phyloP scores from a whole-genome alignment of 1,284 basidiomycete genomes.

The Coniferiporia weirii region DNA sequence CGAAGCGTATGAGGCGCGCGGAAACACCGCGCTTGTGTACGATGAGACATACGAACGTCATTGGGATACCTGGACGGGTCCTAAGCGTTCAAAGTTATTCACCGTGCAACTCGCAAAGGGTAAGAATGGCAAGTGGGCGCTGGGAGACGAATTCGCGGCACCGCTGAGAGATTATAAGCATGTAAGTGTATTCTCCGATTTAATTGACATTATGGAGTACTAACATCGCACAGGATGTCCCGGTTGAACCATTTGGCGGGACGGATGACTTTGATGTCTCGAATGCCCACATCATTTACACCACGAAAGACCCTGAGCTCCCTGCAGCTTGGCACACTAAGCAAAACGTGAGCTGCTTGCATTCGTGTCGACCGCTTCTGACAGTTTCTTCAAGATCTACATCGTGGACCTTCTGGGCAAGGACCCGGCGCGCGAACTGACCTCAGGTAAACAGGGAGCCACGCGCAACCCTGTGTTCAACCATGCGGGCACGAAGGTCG shows the following conservation, averaged over 20 bases:
- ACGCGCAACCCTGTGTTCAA: slow-evolving; percentile 68
- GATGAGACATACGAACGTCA: slow-evolving; percentile 76
- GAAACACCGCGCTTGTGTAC: slow-evolving; percentile 72
- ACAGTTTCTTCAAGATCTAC: slow-evolving; percentile 47
- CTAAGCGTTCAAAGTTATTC: slow-evolving; percentile 68
- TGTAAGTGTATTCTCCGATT: slow-evolving; percentile 36
- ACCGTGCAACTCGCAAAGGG: slow-evolving; percentile 48
- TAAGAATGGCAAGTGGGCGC: slow-evolving; percentile 44
- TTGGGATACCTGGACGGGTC: slow-evolving; percentile 85
- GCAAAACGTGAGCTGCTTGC: slow-evolving; percentile 51
- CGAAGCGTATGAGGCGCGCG: slow-evolving; percentile 64
- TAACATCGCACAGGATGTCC: slow-evolving; percentile 46
- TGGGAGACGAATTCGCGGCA: slow-evolving; percentile 50
- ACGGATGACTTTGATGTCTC: slow-evolving; percentile 76
- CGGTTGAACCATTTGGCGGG: slow-evolving; percentile 80
- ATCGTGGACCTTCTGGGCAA: slow-evolving; percentile 50
- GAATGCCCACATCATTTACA: slow-evolving; percentile 66
- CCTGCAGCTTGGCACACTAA: slow-evolving; percentile 75
- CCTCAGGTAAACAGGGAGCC: slow-evolving; percentile 80
- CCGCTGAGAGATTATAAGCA: slow-evolving; percentile 62
- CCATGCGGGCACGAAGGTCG: slow-evolving; percentile 61
- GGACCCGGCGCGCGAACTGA: slow-evolving; percentile 56
- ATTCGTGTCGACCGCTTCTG: background rate
- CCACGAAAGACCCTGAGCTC: slow-evolving; percentile 74
- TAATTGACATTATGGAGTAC: background rate